phyloP scores from a whole-genome alignment of 23 red algal genomes.

The Gracilariopsis chorda region DNA sequence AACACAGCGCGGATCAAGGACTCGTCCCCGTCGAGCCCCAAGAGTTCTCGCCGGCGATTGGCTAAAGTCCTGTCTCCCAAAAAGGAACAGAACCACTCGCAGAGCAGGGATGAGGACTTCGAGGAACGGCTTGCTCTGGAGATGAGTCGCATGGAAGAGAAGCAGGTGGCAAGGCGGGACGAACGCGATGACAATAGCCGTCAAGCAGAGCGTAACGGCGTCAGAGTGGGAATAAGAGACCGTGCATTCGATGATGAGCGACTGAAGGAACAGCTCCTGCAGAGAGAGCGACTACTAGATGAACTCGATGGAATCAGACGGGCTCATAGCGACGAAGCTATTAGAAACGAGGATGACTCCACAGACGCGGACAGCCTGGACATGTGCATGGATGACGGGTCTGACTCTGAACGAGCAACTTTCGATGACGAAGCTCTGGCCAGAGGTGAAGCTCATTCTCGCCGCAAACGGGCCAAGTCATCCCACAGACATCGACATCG shows the following conservation, averaged over 20 bases:
- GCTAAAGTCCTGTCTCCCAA: neutral
- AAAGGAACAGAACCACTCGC: neutral
- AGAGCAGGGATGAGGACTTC: neutral
- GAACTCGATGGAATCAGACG: constrained; percentile 5
- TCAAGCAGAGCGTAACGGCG: neutral
- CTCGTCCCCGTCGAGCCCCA: neutral
- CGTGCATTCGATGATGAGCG: neutral
- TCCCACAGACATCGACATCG: neutral
- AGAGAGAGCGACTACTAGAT: neutral
- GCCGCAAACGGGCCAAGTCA: neutral
- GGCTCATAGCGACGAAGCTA: neutral
- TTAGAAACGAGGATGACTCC: neutral
- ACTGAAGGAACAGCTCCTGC: neutral
- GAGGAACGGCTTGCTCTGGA: neutral
- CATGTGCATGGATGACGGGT: constrained; percentile 21
- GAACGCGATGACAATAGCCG: neutral
- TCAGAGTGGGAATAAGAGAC: neutral
- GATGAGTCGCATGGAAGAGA: neutral
- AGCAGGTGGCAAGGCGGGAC: neutral
- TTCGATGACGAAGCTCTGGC: constrained; percentile 23
- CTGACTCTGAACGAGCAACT: constrained; percentile 43
- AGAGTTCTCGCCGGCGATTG: neutral
- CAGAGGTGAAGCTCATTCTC: neutral
- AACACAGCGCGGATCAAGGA: neutral
- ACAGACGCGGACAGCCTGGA: constrained; percentile 10